Base-by-base conservation (phyloP, 176 grass and related monocot species). In the Bromus sterilis region DNA sequence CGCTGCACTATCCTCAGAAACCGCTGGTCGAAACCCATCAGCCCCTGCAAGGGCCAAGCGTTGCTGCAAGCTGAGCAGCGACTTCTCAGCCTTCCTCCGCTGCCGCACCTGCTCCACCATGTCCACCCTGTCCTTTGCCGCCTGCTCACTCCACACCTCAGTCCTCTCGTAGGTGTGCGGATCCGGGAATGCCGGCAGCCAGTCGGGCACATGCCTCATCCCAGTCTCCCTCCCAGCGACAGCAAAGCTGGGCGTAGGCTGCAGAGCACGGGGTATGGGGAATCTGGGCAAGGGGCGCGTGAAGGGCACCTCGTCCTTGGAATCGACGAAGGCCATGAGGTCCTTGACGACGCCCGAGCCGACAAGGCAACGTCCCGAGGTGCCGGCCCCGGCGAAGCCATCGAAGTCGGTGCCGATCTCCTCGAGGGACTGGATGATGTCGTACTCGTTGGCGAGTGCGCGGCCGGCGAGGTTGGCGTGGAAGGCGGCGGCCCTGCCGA, bases 101-200 rank as follows among this genome's bases (percentile, higher is more conserved):
- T 95, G 91, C 62, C 89, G 82, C 29, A 74, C 73, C 66, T 84
- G 84, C 69, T 93, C 89, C 40, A 89, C 61, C 78, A 89, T 87
- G 42, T 89, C 93, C 11, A 86, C 84, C 77, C 64, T 70, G 6
- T 77, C 81, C 57, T 88, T 84, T 15, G 87, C 57, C 2, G 48
- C 66, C 39, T 81, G 82, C 67, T 99, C 73, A 41, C 71, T 79
- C 91, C 87, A 93, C n/a, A 84, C 77, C 16, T 84, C 81, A 0
- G 88, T 85, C 23, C 85, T 82, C 20, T 82, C 56, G 13, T 93
- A 92, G 0, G 93, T 92, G 61, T 86, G 83, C 0, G 85, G 82
- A 43, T 99, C 87, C 15, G 97, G 97, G 79, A 99, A 93, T 21
- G 71, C 77, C 0, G 93, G 97, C 4, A 99, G 89, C 91, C 97